Conservation (phyloP, 176 grass and related monocot genomes). For the Puccinellia tenuiflora region DNA sequence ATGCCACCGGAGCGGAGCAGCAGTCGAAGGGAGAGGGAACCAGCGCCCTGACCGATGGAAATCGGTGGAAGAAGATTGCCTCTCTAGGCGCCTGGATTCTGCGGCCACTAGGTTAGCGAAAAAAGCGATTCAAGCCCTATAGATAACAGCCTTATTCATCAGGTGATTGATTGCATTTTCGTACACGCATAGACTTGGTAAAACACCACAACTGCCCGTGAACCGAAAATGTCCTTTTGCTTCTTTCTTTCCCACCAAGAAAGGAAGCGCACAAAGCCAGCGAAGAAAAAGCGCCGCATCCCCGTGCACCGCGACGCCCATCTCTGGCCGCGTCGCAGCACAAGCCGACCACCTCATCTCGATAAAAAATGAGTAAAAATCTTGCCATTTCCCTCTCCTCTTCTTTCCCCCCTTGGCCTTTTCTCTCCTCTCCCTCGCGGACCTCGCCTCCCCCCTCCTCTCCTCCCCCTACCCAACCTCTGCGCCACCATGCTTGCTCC, state of each 20-base stretch:
- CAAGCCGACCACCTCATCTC: conserved; percentile 6
- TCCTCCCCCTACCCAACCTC: neutral
- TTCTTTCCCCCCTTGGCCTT: neutral
- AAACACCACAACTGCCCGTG: conserved; percentile 3
- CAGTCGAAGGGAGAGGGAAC: too few relatives aligned
- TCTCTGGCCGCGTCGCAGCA: conserved; percentile 15
- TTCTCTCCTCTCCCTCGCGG: neutral
- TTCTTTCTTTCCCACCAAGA: conserved; percentile 31
- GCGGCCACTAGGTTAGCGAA: too few relatives aligned
- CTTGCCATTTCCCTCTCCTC: neutral
- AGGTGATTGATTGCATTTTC: too few relatives aligned
- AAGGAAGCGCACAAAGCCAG: conserved; percentile 8
- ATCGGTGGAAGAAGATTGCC: too few relatives aligned
- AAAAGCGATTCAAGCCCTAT: too few relatives aligned
- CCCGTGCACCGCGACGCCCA: conserved; percentile 10
- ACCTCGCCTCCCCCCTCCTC: neutral
- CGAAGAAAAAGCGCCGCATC: neutral
- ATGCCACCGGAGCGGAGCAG: too few relatives aligned
- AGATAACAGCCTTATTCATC: too few relatives aligned
- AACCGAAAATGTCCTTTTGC: neutral
- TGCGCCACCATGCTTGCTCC: neutral
- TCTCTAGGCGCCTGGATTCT: too few relatives aligned
- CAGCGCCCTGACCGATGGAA: too few relatives aligned
- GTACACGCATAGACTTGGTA: neutral
- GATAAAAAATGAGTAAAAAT: neutral